Evolutionary conservation across 139 green algal genomes (phyloP).

Genomic region (Nannochloris sp.): DNA sequence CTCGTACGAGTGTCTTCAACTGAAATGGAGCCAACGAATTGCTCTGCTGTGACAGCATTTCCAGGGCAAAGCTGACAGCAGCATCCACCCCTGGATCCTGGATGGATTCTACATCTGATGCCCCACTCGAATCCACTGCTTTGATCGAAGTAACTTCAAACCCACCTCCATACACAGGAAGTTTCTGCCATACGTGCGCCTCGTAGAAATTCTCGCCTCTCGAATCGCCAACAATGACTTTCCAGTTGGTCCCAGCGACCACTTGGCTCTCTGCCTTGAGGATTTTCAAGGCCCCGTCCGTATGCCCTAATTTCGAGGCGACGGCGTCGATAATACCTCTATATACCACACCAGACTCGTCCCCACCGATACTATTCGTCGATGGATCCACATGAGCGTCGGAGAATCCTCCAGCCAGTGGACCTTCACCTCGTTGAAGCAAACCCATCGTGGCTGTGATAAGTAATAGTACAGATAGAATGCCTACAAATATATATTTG

Average conservation of each 20-base stretch:
- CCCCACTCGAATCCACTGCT: slow-evolving; percentile 4
- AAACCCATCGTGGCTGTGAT: slow-evolving; percentile 7
- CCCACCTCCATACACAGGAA: slow-evolving; percentile 19
- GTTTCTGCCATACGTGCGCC: slow-evolving; percentile 27
- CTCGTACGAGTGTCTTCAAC: slow-evolving; percentile 18
- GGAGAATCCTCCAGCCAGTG: too few relatives aligned
- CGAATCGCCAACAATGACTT: slow-evolving; percentile 17
- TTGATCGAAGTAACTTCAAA: slow-evolving; percentile 22
- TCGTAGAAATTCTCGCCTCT: slow-evolving; percentile 16
- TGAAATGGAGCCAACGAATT: slow-evolving; percentile 34
- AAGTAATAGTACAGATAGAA: slow-evolving; percentile 6
- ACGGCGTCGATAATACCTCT: too few relatives aligned
- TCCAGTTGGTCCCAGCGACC: slow-evolving; percentile 36
- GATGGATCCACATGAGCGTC: too few relatives aligned
- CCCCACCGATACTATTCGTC: too few relatives aligned
- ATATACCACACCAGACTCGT: too few relatives aligned
- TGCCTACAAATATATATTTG: slow-evolving; percentile 6
- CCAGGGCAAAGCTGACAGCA: slow-evolving; percentile 30
- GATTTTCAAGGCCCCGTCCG: neutral
- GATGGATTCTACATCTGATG: neutral
- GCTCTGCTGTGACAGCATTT: slow-evolving; percentile 39
- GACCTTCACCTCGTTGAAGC: neutral
- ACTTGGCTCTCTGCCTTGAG: slow-evolving; percentile 2
- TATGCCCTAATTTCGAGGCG: too few relatives aligned
- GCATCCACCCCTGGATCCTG: slow-evolving; percentile 18